A percentile compares a stretch with the other conserved stretches of the same genome.
These are phyloP conservation scores for Botrytis medusae DNA, from an alignment of 2,329 filamentous ascomycete genomes.

Conservation along the genomic window DNA sequence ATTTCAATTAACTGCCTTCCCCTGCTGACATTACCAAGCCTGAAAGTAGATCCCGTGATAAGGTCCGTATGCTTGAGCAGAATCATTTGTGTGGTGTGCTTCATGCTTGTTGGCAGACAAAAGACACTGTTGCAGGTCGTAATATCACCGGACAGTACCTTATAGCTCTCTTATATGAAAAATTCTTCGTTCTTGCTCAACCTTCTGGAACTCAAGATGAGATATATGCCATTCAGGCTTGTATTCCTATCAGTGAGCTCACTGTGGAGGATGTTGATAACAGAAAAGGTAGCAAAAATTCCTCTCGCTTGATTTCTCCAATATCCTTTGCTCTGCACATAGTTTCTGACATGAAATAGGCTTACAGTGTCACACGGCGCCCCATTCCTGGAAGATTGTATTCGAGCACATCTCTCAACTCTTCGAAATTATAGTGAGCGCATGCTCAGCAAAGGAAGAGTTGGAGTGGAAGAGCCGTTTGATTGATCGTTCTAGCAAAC, in stretches of 20 bases:
- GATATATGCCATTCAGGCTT: constrained; percentile 72
- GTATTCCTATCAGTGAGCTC: constrained; percentile 65
- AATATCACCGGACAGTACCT: constrained; percentile 76
- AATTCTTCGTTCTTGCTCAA: constrained; percentile 71
- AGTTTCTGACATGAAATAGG: constrained; percentile 50
- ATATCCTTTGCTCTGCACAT: neutral
- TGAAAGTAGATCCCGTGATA: constrained; percentile 55
- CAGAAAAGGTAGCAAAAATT: constrained; percentile 57
- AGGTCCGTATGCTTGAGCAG: constrained; percentile 79
- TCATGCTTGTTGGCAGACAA: constrained; percentile 77
- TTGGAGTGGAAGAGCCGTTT: constrained; percentile 75
- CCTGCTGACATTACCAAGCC: constrained; percentile 35
- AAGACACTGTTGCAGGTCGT: constrained; percentile 63
- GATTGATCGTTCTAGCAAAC: constrained; percentile 49
- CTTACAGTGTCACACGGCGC: constrained; percentile 80
- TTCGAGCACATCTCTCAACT: constrained; percentile 76
- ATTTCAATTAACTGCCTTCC: neutral
- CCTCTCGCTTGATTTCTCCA: no score
- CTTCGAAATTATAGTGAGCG: constrained; percentile 84
- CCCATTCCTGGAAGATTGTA: constrained; percentile 87
- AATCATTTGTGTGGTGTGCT: constrained; percentile 79
- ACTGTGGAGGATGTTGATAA: constrained; percentile 74
- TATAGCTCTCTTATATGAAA: constrained; percentile 79
- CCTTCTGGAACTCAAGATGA: constrained; percentile 62
- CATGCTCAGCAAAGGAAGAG: constrained; percentile 79